Conservation (phyloP, 1,284 basidiomycete genomes). For the Trichosporon sp. region DNA sequence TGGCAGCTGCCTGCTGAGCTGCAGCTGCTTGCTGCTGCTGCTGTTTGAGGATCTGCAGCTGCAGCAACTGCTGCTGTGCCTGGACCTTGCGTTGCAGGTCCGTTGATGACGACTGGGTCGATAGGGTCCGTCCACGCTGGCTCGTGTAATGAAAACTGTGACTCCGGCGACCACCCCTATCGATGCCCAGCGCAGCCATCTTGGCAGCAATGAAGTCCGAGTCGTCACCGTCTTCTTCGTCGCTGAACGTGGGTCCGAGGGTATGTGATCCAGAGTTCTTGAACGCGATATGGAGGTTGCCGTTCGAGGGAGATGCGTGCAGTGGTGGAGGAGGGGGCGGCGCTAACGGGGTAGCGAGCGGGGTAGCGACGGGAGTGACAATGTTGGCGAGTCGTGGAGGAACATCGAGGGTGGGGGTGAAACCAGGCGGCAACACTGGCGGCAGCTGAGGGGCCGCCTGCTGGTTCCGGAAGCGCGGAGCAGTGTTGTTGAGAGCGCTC, state of each 20-base stretch:
- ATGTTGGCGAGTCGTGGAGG: constrained; percentile 17
- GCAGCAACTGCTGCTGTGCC: constrained; percentile 17
- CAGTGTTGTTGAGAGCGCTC: constrained; percentile 23
- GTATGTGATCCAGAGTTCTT: constrained; percentile 36
- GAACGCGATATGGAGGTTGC: constrained; percentile 6
- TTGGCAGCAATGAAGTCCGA: constrained; percentile 40
- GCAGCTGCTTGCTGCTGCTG: constrained; percentile 15
- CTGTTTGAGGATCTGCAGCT: constrained; percentile 14
- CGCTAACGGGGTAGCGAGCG: constrained; percentile 16
- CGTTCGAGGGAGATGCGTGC: constrained; percentile 12
- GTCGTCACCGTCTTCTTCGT: constrained; percentile 46
- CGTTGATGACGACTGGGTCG: neutral
- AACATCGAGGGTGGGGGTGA: constrained; percentile 15
- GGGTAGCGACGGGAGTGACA: constrained; percentile 5
- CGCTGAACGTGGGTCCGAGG: constrained; percentile 41
- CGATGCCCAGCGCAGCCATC: constrained; percentile 36
- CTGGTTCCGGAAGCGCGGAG: constrained; percentile 19
- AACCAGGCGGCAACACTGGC: constrained; percentile 1
- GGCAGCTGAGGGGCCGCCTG: constrained; percentile 3
- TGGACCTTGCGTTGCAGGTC: constrained; percentile 18
- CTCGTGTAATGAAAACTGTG: neutral
- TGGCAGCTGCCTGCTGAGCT: constrained; percentile 9
- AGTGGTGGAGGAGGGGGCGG: constrained; percentile 18
- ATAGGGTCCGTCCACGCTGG: neutral
- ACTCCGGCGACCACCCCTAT: constrained; percentile 18